Base-by-base conservation (phyloP, 257 asterid genomes). In the Anisodus tanguticus region DNA sequence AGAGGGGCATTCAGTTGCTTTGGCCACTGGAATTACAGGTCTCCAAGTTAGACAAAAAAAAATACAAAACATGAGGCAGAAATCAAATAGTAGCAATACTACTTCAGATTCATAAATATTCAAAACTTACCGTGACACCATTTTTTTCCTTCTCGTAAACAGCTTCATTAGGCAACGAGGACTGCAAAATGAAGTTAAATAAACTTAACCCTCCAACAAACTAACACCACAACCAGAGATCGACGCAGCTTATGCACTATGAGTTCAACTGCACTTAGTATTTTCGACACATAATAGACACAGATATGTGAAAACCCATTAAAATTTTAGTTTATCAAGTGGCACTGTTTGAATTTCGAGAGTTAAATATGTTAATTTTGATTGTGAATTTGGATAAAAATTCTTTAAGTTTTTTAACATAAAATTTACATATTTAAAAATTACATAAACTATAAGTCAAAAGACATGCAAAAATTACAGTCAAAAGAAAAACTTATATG, bases 1-100 rank as follows among this genome's bases (percentile, higher is more conserved):
- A 95, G 87, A 2, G 95, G 92, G 59, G 95, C 92, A 87, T 95
- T 95, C 88, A 95, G 84, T 86, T 93, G 97, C 58, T 91, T 93
- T 54, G 90, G 90, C 98, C 98, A 95, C 98, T 93, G 90, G 19
- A 67, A 67, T 13, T 67, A 10, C 74, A 35, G 74, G 43, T 67
- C 15, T 31, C 47, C 74, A 35, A 67, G 47, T 66, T 35, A 67
- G 47, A 59, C 1, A 0, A 31, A 31, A 31, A 31, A 31, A 35
- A 5, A 15, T 6, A 67, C 4, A n/a, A 67, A 31, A 31, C 35
- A 31, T 31, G 35, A 31, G 35, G 9, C 47, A 67, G 19, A 35
- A 67, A 31, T 67, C 49, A 67, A 67, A 67, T 12, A 31, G 35
- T 31, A 67, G 49, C 47, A 66, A 37, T 66, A 31, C 74, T 4